Evolutionary conservation across 83 land plant species (phyloP).

Genomic region (Thuja plicata): DNA sequence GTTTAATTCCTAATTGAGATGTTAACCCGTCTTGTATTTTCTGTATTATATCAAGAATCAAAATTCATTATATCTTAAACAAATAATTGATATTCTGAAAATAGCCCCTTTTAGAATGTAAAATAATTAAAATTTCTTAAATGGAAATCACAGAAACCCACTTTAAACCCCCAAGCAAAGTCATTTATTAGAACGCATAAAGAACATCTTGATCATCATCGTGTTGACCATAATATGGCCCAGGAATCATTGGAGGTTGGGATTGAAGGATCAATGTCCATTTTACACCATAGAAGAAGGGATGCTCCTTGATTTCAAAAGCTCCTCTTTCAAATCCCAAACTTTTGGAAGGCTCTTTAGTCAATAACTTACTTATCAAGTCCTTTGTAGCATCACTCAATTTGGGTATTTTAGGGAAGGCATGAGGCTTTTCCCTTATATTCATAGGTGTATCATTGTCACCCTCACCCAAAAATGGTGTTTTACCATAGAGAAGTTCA

Average conservation of each 20-base stretch:
- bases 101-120: too few relatives aligned
- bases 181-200: too few relatives aligned
- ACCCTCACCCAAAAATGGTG: conserved; percentile 68
- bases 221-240: conserved; percentile 16
- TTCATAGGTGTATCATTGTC: conserved; percentile 60
- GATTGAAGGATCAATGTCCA: conserved; percentile 67
- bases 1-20: too few relatives aligned
- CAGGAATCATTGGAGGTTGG: conserved; percentile 49
- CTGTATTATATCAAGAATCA: too few relatives aligned
- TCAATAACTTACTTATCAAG: conserved; percentile 48
- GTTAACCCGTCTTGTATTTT: too few relatives aligned
- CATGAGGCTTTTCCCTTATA: conserved; percentile 67
- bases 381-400: conserved; percentile 56
- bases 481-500: conserved; percentile 74
- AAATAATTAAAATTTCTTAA: too few relatives aligned
- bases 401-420: conserved; percentile 41
- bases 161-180: too few relatives aligned
- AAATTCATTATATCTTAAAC: too few relatives aligned
- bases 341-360: conserved; percentile 58
- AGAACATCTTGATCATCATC: too few relatives aligned
- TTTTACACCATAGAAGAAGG: conserved; percentile 69
- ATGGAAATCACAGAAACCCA: too few relatives aligned
- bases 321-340: conserved; percentile 62
- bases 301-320: conserved; percentile 59
- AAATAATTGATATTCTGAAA: too few relatives aligned